Evolutionary conservation across 73 alveolate species (phyloP).

Genomic region (Paramecium pentaurelia): DNA sequence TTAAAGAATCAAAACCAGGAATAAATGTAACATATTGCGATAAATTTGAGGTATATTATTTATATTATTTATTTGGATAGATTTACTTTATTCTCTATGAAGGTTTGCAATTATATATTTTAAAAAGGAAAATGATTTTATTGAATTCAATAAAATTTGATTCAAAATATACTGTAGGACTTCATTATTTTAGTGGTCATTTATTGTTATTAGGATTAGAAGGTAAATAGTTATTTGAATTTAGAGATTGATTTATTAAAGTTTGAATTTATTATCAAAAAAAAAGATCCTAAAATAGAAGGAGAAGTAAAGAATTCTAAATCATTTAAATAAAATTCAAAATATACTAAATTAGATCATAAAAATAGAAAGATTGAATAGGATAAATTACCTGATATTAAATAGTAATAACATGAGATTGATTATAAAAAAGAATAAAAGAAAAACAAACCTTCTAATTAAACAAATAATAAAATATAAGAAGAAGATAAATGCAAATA

Average conservation of each 20-base stretch:
- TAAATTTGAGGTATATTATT: background rate
- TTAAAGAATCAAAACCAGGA: background rate
- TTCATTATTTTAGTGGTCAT: constrained; percentile 9
- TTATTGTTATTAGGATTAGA: background rate
- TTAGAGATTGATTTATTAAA: constrained; percentile 13
- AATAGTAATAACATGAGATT: background rate
- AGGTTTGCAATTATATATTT: background rate
- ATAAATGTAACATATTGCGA: background rate
- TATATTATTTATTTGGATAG: background rate
- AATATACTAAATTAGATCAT: background rate
- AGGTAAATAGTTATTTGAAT: background rate
- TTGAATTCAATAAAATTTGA: background rate
- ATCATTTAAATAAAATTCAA: background rate
- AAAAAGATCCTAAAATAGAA: background rate
- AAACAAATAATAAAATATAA: background rate
- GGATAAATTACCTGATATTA: background rate
- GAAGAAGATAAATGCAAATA: constrained; percentile 2
- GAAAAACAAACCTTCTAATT: background rate
- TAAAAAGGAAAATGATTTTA: background rate
- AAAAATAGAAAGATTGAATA: background rate
- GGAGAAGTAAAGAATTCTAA: background rate
- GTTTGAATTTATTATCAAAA: background rate
- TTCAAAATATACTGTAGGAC: constrained; percentile 8
- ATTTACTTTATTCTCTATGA: constrained; percentile 18
- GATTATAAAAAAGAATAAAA: background rate